Base-by-base conservation (phyloP, 345 rosid genomes). In the Linum trigynum region DNA sequence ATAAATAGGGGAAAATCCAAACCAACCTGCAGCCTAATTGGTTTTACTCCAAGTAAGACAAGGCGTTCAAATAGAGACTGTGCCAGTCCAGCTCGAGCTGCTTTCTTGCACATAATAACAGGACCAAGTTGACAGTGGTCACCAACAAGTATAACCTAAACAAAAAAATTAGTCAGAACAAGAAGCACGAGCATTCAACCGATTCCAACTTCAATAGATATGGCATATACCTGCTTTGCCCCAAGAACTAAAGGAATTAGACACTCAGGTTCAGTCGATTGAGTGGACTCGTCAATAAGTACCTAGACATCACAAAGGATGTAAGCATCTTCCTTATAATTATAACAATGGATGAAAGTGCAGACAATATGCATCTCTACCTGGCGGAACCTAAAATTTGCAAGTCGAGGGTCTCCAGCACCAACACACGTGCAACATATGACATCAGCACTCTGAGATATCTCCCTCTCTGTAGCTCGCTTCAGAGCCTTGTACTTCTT, bases 111-210 rank as follows among this genome's bases (percentile, higher is more conserved):
- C 99, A 95, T 95, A 39, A 95, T 91, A 68, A 95, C 99, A 2
- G 99, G 99, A 69, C 99, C 99, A 73, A 95, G 99, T 76, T 95
- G 99, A 80, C 99, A 95, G 76, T 95, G 99, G 75, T 95, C 99
- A 73, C 99, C 99, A 63, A 95, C 99, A 77, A 95, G 96, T 70
- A 95, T 84, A 69, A 83, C 96, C 99, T 95, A 74, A 62, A 9
- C 63, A 55, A 74, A 61, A 71, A 38, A 50, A n/a, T 5, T 43
- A 6, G 61, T 69, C 32, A 77, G 63, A 65, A 61, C 43, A 71
- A 5, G 40, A 62, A 57, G 35, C 10, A 62, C 3, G 39, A 10
- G 10, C 51, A 8, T 59, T 57, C 8, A 63, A 62, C 57, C 8
- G 42, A 65, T 60, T 5, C 57, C 3, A 51, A 5, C 50, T 42